These are phyloP conservation scores for Trichophyton equinum DNA, from an alignment of 2,329 filamentous ascomycete species.

Conservation along the genomic window DNA sequence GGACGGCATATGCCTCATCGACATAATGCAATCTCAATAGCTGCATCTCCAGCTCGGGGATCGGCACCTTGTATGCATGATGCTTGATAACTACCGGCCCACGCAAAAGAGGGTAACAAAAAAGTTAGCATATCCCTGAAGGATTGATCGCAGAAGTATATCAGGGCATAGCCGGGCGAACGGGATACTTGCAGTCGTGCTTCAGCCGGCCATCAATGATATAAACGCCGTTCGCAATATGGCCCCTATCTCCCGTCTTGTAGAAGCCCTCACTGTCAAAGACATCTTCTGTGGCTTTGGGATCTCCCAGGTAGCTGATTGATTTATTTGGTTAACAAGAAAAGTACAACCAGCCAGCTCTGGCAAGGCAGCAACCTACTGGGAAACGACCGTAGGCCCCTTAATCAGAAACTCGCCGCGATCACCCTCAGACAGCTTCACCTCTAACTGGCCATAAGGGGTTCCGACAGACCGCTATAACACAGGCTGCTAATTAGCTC, in stretches of 20 bases:
- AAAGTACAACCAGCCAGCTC: too few relatives aligned
- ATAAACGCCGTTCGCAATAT: conserved; percentile 10
- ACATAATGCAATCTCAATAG: conserved; percentile 13
- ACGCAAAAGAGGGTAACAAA: background rate
- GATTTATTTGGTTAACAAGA: background rate
- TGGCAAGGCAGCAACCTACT: background rate
- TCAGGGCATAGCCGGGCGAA: background rate
- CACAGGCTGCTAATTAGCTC: background rate
- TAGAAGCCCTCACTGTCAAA: conserved; percentile 15
- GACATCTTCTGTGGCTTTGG: conserved; percentile 5
- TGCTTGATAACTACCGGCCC: conserved; percentile 9
- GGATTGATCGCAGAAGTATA: background rate
- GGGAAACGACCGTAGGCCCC: conserved; percentile 5
- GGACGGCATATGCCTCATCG: conserved; percentile 12
- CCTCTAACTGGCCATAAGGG: conserved; percentile 1
- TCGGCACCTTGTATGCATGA: conserved; percentile 9
- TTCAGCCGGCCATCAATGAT: conserved; percentile 14
- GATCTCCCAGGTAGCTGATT: conserved; percentile 8
- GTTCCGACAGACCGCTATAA: conserved; percentile 9
- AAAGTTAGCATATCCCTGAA: background rate
- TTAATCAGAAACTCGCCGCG: conserved; percentile 11
- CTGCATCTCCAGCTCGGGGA: conserved; percentile 11
- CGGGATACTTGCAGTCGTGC: conserved; percentile 13
- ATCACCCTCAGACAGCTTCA: conserved; percentile 10
- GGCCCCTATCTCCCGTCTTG: conserved; percentile 15